Base-by-base conservation (phyloP, 2,329 filamentous ascomycete species). In the Leptoxyphium fumago region DNA sequence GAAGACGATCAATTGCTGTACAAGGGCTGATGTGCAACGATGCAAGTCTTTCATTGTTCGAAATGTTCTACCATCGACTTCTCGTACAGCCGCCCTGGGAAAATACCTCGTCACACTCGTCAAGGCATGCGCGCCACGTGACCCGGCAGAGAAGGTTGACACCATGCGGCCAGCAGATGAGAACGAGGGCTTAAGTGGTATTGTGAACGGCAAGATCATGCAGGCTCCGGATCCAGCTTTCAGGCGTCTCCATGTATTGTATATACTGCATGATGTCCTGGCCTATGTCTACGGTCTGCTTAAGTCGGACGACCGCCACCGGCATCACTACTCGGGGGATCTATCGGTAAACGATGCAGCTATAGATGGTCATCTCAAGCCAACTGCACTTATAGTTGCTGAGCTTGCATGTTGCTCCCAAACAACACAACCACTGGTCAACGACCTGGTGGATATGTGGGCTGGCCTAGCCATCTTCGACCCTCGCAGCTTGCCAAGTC, bases 231-330 rank as follows among this genome's bases (percentile, higher is more conserved):
- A 50, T 14, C 46, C 54, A 18, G 46, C 52, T 2, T 45, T 44
- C 43, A 50, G 47, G 42, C 48, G 52, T 6, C 38, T 56, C 17
- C 52, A 56, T 39, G 38, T 53, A 5, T 30, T 56, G 10, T 52
- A 50, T 38, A 42, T 53, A 17, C 28, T 52, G 11, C 45, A 51
- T 38, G 52, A 52, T 41, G 42, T 54, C 9, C 39, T 56, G 8
- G 15, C 29, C 5, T 29, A 38, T 17, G 6, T 47, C 10, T 13
- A 15, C 13, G n/a, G 41, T 11, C 43, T 26, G 6, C 38, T 36
- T 10, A 41, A 40, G 13, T 41, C 43, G 5, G 14, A 15, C 2
- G 3, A 15, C 13, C 32, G 15, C 15, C 15, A 13, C 13, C 11
- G 9, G 32, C 32, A 36, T 4, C 15, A 13, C 13, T 15, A 5